Evolutionary conservation across 345 rosid species (phyloP).

Genomic region (Eutrema japonicum): DNA sequence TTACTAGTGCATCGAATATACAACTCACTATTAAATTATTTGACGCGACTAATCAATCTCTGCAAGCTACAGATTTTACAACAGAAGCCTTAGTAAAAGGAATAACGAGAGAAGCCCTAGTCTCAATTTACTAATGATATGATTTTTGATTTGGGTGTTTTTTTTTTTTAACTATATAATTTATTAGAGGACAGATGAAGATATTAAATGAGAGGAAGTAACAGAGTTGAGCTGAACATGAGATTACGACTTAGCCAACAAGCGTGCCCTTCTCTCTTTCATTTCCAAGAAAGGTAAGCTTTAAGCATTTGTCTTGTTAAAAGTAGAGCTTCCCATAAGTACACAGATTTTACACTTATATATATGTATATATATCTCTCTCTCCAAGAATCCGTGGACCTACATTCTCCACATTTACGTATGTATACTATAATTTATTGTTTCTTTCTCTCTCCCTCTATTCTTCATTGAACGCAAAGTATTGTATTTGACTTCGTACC

Average conservation of each 20-base stretch:
- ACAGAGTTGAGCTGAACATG: conserved; percentile 41
- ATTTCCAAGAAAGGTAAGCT: conserved; percentile 78
- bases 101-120: conserved; percentile 40
- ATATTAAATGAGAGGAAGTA: conserved; percentile 27
- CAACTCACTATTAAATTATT: conserved; percentile 1
- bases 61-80: conserved; percentile 35
- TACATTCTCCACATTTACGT: conserved; percentile 39
- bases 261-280: conserved; percentile 68
- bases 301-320: conserved; percentile 58
- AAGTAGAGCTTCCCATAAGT: conserved; percentile 57
- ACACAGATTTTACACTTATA: conserved; percentile 19
- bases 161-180: neutral
- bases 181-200: conserved; percentile 26
- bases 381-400: conserved; percentile 41
- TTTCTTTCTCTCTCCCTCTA: neutral
- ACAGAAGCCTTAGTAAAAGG: conserved; percentile 37
- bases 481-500: neutral
- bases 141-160: neutral
- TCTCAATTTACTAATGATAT: neutral
- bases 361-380: neutral
- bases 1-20: conserved; percentile 26
- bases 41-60: conserved; percentile 44
- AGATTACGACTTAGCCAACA: conserved; percentile 46
- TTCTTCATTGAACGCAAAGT: conserved; percentile 8
- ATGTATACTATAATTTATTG: neutral